phyloP scores from a whole-genome alignment of 805 yeast species.

The Scheffersomyces amazonensis region DNA sequence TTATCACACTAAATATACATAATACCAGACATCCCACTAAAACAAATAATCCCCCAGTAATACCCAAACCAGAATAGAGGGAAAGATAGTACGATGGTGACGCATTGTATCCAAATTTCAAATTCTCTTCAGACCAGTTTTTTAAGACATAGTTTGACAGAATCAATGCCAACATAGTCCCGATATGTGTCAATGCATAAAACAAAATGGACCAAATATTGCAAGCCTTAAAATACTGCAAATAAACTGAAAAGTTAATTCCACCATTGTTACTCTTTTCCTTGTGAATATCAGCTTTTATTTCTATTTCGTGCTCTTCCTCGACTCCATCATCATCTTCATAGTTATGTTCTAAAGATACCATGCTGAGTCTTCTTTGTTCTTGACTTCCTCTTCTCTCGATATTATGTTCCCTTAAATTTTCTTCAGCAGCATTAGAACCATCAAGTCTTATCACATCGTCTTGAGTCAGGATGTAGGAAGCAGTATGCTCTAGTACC shows the following conservation, averaged over 20 bases:
- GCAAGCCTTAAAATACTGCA: slow-evolving; percentile 30
- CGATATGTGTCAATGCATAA: slow-evolving; percentile 13
- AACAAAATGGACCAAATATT: slow-evolving; percentile 20
- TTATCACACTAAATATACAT: slow-evolving; percentile 26
- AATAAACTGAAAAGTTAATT: slow-evolving; percentile 24
- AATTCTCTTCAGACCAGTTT: slow-evolving; percentile 34
- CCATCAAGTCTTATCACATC: slow-evolving; percentile 26
- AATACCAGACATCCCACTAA: slow-evolving; percentile 25
- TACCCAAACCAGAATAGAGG: slow-evolving; percentile 23
- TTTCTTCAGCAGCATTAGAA: neutral
- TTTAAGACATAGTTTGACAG: slow-evolving; percentile 28
- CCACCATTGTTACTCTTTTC: slow-evolving; percentile 29
- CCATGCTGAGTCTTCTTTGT: slow-evolving; percentile 24
- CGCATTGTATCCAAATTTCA: slow-evolving; percentile 20
- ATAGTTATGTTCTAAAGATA: slow-evolving; percentile 31
- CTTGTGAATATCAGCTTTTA: slow-evolving; percentile 15
- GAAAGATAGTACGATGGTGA: slow-evolving; percentile 20
- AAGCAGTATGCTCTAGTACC: slow-evolving; percentile 16
- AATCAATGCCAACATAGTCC: slow-evolving; percentile 6
- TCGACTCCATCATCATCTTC: slow-evolving; percentile 14
- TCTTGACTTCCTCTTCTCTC: neutral
- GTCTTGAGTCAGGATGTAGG: slow-evolving; percentile 27
- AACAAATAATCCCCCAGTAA: slow-evolving; percentile 21
- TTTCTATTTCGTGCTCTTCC: slow-evolving; percentile 9
- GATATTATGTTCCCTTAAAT: slow-evolving; percentile 14